Evolutionary conservation across 176 grass and related monocot species (phyloP).

Genomic region (sorghum (Sorghum bicolor)): Sorghum_bicolor_NCBIv3 NC_012879.2:13001001-13001500

Average conservation of each 20-base stretch:
- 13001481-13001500: conserved; percentile 30
- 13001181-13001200: not conserved
- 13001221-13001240: not conserved
- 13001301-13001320: conserved; percentile 36
- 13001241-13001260: conserved; percentile 22
- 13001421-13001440: conserved; percentile 14
- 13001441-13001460: conserved; percentile 29
- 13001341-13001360: conserved; percentile 47
- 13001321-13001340: not conserved
- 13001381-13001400: conserved; percentile 45
- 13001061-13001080: no score
- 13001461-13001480: conserved; percentile 39
- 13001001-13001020: not conserved
- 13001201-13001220: not conserved
- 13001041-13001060: not conserved
- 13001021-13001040: not conserved
- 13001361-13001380: conserved; percentile 37
- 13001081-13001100: no score
- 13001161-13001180: not conserved
- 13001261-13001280: conserved; percentile 24
- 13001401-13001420: conserved; percentile 50
- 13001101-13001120: no score
- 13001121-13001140: not conserved
- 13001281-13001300: not conserved
- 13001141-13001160: not conserved